Percentiles rank a stretch among this genome's conserved stretches.
Evolutionary conservation across 148 eudicot species (phyloP).

Genomic region (Agrostemma githago): DNA sequence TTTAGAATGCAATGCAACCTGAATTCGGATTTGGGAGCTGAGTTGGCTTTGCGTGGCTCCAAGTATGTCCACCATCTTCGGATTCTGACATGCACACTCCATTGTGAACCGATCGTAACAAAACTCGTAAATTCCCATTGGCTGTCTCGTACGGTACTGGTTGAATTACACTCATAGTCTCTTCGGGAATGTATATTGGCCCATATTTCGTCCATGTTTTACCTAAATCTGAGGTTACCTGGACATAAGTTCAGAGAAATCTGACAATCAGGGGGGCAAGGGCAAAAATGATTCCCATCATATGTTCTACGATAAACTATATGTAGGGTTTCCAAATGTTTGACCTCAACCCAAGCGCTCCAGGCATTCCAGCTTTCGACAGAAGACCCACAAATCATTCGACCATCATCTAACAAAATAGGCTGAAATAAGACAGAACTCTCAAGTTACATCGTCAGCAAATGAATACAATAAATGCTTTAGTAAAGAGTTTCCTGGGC

Average conservation of each 20-base stretch:
- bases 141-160: conserved; percentile 89
- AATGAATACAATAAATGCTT: neutral
- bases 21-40: conserved; percentile 93
- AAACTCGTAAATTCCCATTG: conserved; percentile 67
- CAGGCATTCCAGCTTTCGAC: conserved; percentile 99
- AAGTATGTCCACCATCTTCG: conserved; percentile 67
- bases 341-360: conserved; percentile 97
- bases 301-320: neutral
- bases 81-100: conserved; percentile 85
- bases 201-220: conserved; percentile 83
- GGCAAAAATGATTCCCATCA: neutral
- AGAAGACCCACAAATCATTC: conserved; percentile 90
- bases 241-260: neutral
- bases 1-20: conserved; percentile 46
- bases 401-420: conserved; percentile 63
- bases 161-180: conserved; percentile 74
- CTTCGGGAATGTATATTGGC: conserved; percentile 63
- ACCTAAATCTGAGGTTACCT: conserved; percentile 74
- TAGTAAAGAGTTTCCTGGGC: neutral
- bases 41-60: conserved; percentile 71
- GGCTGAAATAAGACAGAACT: conserved; percentile 45
- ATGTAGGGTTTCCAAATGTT: neutral
- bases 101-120: conserved; percentile 59
- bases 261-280: neutral
- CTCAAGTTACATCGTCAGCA: neutral